Percentiles rank a stretch among this genome's conserved stretches.
Conservation (phyloP, 2,329 filamentous ascomycete species). For the Pleomassaria siparia region DNA sequence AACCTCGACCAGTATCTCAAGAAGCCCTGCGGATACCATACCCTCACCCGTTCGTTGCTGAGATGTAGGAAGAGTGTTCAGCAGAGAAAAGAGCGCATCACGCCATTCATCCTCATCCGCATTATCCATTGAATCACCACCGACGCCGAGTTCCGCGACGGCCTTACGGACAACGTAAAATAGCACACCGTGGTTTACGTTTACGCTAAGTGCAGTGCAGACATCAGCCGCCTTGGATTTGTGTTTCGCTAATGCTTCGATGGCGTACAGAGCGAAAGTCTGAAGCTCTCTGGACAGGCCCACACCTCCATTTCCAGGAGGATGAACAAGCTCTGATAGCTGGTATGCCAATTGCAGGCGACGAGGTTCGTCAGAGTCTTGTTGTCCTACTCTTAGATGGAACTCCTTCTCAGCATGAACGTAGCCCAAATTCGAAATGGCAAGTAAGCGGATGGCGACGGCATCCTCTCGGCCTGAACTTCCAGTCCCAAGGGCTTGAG, state of each 20-base stretch:
- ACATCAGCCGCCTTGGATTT: constrained; percentile 78
- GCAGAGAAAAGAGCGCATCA: constrained; percentile 82
- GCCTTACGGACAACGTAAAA: constrained; percentile 92
- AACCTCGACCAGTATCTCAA: constrained; percentile 88
- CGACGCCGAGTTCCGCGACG: constrained; percentile 71
- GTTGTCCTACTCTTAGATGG: constrained; percentile 78
- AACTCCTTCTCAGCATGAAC: constrained; percentile 84
- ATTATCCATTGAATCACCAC: constrained; percentile 57
- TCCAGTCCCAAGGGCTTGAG: constrained; percentile 74
- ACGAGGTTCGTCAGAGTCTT: constrained; percentile 86
- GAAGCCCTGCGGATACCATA: constrained; percentile 83
- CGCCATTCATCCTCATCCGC: constrained; percentile 83
- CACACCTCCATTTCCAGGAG: constrained; percentile 68
- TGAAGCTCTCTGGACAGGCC: constrained; percentile 76
- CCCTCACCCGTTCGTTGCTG: constrained; percentile 75
- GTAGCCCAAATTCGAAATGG: constrained; percentile 88
- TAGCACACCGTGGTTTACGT: constrained; percentile 92
- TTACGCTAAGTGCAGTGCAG: constrained; percentile 86
- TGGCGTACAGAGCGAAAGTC: constrained; percentile 74
- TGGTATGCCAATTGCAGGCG: constrained; percentile 89
- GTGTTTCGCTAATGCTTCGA: constrained; percentile 84
- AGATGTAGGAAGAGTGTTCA: constrained; percentile 74
- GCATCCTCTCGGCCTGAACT: constrained; percentile 70
- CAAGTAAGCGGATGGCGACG: constrained; percentile 78
- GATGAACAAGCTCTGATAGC: constrained; percentile 86